These are phyloP conservation scores for Rhizopus arrhizus DNA, from an alignment of 371 early-diverging fungal species.

Conservation along the genomic window DNA sequence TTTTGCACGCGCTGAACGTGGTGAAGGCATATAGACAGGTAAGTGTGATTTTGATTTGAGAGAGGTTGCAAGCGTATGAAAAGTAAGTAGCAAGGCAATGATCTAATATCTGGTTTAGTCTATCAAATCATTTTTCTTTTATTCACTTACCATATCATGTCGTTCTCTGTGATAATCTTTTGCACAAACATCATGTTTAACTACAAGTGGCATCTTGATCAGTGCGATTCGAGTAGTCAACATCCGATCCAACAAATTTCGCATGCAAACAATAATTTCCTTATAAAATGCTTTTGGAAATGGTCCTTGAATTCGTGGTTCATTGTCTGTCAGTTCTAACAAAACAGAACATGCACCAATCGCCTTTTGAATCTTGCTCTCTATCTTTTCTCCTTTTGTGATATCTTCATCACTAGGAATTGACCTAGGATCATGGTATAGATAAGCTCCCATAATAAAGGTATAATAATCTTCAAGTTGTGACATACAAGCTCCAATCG, in stretches of 20 bases:
- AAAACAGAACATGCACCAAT: conserved; percentile 48
- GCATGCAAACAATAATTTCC: conserved; percentile 57
- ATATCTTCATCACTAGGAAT: conserved; percentile 36
- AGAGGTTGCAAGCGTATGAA: conserved; percentile 55
- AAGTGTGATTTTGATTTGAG: conserved; percentile 57
- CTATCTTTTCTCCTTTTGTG: conserved; percentile 40
- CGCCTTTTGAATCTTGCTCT: conserved; percentile 42
- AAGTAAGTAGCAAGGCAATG: conserved; percentile 47
- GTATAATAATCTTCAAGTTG: conserved; percentile 52
- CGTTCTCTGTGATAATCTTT: conserved; percentile 48
- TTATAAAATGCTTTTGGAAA: conserved; percentile 60
- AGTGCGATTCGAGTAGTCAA: conserved; percentile 57
- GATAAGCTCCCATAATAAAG: conserved; percentile 43
- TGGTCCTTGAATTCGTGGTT: conserved; percentile 62
- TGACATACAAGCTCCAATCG: conserved; percentile 38
- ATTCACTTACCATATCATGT: conserved; percentile 53
- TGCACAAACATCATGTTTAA: conserved; percentile 41
- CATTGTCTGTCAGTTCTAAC: conserved; percentile 56
- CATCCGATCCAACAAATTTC: conserved; percentile 59
- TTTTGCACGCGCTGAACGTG: conserved; percentile 52
- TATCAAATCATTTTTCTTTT: not conserved
- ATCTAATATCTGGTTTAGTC: conserved; percentile 24
- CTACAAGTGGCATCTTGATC: conserved; percentile 48
- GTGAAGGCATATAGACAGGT: conserved; percentile 62
- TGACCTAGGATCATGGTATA: conserved; percentile 33